Evolutionary conservation across 2,329 filamentous ascomycete genomes (phyloP), one percentile per base, ranked within the genome.

Genomic region (Xylariaceae sp.): DNA sequence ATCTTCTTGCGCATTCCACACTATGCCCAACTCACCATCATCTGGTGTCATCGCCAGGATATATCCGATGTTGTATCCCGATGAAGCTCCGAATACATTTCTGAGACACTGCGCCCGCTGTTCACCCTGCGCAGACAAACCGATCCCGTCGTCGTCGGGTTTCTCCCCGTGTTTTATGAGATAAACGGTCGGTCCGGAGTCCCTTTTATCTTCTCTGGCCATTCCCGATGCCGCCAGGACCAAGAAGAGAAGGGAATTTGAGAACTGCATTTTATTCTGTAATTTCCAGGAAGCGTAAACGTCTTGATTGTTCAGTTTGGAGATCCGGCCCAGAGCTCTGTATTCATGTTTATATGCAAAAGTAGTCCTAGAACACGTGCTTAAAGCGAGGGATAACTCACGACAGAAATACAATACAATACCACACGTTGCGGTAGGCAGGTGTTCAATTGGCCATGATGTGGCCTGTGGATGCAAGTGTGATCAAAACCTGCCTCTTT

Each of bases 141-240:
- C 80, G 49, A 73, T 66, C 32, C 69, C 68, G 14, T 72, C 71
- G 35, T 71, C 64, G 1, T 45, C 2, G 15, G 81, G 81, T 64
- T 85, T 85, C 64, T 85, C 82, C 51, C 81, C 82, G 55, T 85
- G 82, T 15, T 81, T 77, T 61, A 85, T 85, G 9, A 85, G 66
- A 60, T 82, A 85, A 31, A 85, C 76, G 1, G 75, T 83, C 1
- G 79, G 73, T 10, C 58, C 48, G 1, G 55, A 48, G 14, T 48
- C 54, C 6, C 22, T 27, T 27, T 27, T 27, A 7, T 27, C 22
- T 7, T 27, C 9, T 15, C 10, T 12, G 3, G 15, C 33, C 33
- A 36, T 36, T 5, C 12, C 33, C 12, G 15, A 4, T 4, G 33
- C 12, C 12, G 4, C 33, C 15, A 36, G 15, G 33, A 9, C 33